Evolutionary conservation across 2,329 filamentous ascomycete genomes (phyloP), one percentile per base, ranked within the genome.

Genomic region (Neonectria neomacrospora): DNA sequence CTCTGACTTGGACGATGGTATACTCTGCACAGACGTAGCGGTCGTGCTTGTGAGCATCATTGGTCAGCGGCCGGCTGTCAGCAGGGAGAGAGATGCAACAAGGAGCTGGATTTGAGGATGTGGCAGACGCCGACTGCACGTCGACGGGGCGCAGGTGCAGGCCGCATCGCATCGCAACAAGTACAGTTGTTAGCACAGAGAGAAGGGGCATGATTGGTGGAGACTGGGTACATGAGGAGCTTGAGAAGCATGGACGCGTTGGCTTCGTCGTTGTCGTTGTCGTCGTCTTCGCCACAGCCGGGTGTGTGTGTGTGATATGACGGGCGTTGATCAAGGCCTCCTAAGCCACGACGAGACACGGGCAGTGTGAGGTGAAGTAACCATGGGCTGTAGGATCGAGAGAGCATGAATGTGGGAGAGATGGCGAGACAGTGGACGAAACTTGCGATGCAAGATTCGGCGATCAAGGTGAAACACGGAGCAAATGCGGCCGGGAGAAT

Each of bases 381-480:
- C 54, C 32, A n/a, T 44, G 16, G 32, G 16, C 22, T 51, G 41
- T 47, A 30, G 12, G 28, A 42, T 42, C 14, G 32, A 28, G 6
- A 41, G 41, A 57, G 59, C 59, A 62, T 62, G 59, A 62, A 62
- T 41, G 18, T 34, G 45, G 23, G 30, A 53, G 41, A 39, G 45
- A 54, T 54, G 54, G 59, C 59, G 56, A 59, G 56, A 59, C 56
- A 37, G n/a, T 39, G 34, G 44, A 10, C 54, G 58, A 60, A 45
- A 60, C 58, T 11, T 28, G 42, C 23, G 39, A 34, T 6, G 32
- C 20, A 18, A 32, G 9, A 34, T 18, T 22, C 42, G 42, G 50
- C 28, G 34, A 54, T 51, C 34, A 48, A 58, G 50, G 12, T 50
- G 58, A 63, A 63, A 63, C 60, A 63, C 50, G 54, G 54, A 44